phyloP scores from a whole-genome alignment of 441 rosid genomes.

The Sinapis alba region DNA sequence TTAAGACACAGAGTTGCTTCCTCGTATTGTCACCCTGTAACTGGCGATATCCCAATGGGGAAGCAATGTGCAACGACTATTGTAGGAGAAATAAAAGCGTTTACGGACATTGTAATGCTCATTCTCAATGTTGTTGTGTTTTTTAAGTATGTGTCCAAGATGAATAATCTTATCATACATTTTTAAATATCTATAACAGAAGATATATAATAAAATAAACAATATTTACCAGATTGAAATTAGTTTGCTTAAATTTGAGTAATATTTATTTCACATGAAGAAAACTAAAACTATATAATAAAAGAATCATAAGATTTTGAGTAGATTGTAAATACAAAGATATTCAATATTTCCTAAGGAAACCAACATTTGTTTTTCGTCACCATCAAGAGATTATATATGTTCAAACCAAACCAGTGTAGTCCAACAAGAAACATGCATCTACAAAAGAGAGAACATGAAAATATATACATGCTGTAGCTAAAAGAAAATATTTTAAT shows the following conservation, averaged over 20 bases:
- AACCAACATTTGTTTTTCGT: neutral
- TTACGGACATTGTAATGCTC: neutral
- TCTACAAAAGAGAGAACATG: conserved; percentile 3
- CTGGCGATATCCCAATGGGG: neutral
- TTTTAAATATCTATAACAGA: neutral
- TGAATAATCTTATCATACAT: neutral
- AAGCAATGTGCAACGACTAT: neutral
- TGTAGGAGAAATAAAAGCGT: neutral
- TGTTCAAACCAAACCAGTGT: conserved; percentile 17
- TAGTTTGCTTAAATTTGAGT: neutral
- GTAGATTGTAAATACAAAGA: neutral
- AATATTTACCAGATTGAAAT: neutral
- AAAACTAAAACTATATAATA: neutral
- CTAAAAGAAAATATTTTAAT: neutral
- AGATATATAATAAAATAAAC: neutral
- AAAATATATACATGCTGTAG: conserved; percentile 17
- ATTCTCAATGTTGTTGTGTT: neutral
- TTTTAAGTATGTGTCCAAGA: neutral
- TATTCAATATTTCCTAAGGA: neutral
- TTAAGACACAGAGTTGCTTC: neutral
- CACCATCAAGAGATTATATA: neutral
- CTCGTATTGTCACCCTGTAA: neutral
- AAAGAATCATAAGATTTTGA: neutral
- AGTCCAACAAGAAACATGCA: conserved; percentile 16
- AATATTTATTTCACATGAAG: neutral